Conservation (phyloP, 192 early-diverging fungal genomes). For the Diversispora eburnea region DNA sequence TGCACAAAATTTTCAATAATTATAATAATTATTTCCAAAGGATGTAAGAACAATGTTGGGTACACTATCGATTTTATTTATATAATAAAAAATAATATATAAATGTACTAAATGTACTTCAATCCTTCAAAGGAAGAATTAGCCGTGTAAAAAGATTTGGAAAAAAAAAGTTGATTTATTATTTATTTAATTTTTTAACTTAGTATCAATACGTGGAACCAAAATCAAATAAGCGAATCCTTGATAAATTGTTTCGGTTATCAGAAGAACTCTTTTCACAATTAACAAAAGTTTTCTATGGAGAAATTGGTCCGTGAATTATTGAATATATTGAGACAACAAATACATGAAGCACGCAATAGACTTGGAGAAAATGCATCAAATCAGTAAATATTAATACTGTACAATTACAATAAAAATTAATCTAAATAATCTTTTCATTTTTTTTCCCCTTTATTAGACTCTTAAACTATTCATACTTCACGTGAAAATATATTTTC, state of each 20-base stretch:
- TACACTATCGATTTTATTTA: not conserved
- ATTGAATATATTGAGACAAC: not conserved
- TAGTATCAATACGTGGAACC: not conserved
- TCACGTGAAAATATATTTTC: constrained; percentile 22
- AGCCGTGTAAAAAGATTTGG: not conserved
- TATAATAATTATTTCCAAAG: constrained; percentile 15
- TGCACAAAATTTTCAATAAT: not conserved
- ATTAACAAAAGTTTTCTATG: not conserved
- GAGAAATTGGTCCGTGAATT: not conserved
- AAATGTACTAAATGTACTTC: not conserved
- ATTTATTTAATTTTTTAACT: not conserved
- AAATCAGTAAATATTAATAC: not conserved
- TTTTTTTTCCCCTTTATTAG: not conserved
- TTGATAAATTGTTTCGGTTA: not conserved
- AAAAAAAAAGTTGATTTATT: not conserved
- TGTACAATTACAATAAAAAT: not conserved
- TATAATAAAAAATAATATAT: not conserved
- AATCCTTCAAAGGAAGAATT: not conserved
- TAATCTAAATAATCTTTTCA: not conserved
- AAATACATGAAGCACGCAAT: not conserved
- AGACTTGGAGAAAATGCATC: constrained; percentile 2
- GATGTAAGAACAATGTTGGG: not conserved
- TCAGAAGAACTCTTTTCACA: not conserved
- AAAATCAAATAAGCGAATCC: not conserved
- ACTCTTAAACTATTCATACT: constrained; percentile 12